Evolutionary conservation across 495 filamentous ascomycete genomes (phyloP), one percentile per base, ranked within the genome.

Genomic region (Hypoxylon subgilvum): DNA sequence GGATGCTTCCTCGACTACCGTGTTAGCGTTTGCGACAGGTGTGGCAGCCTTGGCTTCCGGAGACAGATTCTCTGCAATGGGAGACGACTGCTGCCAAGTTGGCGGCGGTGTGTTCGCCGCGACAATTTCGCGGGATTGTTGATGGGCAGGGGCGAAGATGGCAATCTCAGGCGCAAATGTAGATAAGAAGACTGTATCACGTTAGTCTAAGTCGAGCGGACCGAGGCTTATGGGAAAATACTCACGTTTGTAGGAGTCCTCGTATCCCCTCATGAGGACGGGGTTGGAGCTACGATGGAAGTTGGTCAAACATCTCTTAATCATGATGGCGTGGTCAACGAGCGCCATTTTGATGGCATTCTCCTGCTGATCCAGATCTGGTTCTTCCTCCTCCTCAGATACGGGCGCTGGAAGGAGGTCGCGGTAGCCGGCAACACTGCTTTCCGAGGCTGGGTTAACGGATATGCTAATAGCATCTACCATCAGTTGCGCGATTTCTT

Each of bases 291-390:
- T 81, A 79, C 82, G 66, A 76, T 84, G 25, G 67, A 88, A 91
- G 48, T 87, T 80, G 6, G 82, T 78, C 44, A 98, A 69, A 60
- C 90, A 91, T 51, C 90, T 85, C 75, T 92, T 92, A 67, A 97
- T 85, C 59, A 87, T 84, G 34, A 92, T 80, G 3, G 91, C 91
- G 66, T 98, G 92, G 67, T 98, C 94, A 42, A 95, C 80, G 32
- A 98, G 79, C 14, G 91, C 90, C 53, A 90, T 86, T 57, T 86
- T 87, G 45, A 98, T 84, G 14, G 95, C 91, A 58, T 87, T 91
- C 61, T 93, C 84, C 72, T 96, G 79, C 1, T 85, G 82, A 61
- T 86, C 81, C 6, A 89, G 69, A 34, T 81, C 71, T 50, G 79
- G 77, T 7, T 78, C 75, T 6, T 82, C 79, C 7, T 81, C 76